These are phyloP conservation scores for Berberis vulgaris DNA, from an alignment of 164 flowering plant species.

Conservation along the genomic window DNA sequence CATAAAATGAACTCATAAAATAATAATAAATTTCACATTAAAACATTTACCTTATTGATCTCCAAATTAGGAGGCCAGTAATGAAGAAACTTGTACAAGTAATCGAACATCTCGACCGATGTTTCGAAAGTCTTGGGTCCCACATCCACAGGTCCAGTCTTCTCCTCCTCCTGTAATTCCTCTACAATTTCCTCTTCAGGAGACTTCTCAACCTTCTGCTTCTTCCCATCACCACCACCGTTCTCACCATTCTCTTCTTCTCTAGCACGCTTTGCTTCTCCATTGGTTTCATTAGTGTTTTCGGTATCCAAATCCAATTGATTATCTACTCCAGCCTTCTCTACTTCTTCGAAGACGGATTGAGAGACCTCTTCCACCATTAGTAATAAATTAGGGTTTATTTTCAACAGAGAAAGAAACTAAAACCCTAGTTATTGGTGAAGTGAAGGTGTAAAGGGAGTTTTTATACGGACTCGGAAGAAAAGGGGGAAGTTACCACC, in stretches of 20 bases:
- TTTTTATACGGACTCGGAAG: no score
- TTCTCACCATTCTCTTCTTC: constrained; percentile 3
- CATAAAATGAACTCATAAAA: not conserved
- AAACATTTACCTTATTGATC: constrained; percentile 52
- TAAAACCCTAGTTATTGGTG: no score
- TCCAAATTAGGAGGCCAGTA: constrained; percentile 62
- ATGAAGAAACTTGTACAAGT: constrained; percentile 69
- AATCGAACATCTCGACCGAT: constrained; percentile 70
- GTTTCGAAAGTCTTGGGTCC: constrained; percentile 69
- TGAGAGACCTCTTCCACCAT: no score
- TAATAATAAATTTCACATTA: not conserved
- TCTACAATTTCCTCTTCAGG: constrained; percentile 8
- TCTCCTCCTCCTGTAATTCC: not conserved
- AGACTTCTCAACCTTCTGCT: constrained; percentile 7
- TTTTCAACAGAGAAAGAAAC: no score
- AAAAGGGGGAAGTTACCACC: no score
- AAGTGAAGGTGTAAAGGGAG: no score
- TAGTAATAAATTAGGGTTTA: no score
- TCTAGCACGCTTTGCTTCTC: constrained; percentile 3
- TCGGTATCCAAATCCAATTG: no score
- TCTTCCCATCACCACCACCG: not conserved
- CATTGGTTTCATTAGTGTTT: not conserved
- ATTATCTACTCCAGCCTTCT: no score
- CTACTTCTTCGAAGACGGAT: no score
- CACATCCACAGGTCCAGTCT: constrained; percentile 22